Evolutionary conservation across 148 eudicot species (phyloP).

Genomic region (Heliosperma pusillum): DNA sequence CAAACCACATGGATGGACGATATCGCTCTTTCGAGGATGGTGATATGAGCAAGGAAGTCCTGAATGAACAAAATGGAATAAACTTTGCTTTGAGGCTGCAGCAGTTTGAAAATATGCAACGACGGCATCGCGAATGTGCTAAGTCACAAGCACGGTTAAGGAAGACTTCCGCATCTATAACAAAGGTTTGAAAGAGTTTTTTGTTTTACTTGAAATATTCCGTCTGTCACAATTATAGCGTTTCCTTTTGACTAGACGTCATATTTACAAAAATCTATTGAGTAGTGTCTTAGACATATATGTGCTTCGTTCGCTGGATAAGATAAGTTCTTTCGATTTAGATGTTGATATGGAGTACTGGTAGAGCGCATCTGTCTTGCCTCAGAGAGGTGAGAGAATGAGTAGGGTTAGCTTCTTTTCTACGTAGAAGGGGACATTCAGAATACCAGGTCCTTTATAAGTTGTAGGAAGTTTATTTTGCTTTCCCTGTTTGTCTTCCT

Average conservation of each 20-base stretch:
- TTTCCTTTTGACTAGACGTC: neutral
- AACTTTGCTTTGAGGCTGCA: conserved; percentile 65
- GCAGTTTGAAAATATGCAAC: conserved; percentile 73
- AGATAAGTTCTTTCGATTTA: too few species aligned
- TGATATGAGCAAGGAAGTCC: conserved; percentile 37
- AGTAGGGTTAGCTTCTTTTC: too few species aligned
- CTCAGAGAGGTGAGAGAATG: too few species aligned
- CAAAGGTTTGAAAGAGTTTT: conserved; percentile 35
- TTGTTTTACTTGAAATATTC: neutral
- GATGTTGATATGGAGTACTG: too few species aligned
- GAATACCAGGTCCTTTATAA: too few species aligned
- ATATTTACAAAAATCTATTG: too few species aligned
- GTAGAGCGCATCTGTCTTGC: too few species aligned
- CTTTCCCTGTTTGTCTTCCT: too few species aligned
- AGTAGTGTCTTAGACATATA: too few species aligned
- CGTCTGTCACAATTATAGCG: neutral
- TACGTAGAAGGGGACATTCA: too few species aligned
- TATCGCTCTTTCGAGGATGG: conserved; percentile 44
- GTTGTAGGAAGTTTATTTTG: too few species aligned
- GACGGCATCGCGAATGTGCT: conserved; percentile 53
- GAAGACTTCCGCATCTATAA: conserved; percentile 35
- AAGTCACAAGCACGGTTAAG: conserved; percentile 44
- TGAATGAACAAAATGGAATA: conserved; percentile 54
- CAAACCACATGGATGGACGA: conserved; percentile 28
- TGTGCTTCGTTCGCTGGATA: too few species aligned